A percentile compares a stretch with the other conserved stretches of the same genome.
phyloP scores from a whole-genome alignment of 495 filamentous ascomycete genomes.

The Aspergillus panamensis region DNA sequence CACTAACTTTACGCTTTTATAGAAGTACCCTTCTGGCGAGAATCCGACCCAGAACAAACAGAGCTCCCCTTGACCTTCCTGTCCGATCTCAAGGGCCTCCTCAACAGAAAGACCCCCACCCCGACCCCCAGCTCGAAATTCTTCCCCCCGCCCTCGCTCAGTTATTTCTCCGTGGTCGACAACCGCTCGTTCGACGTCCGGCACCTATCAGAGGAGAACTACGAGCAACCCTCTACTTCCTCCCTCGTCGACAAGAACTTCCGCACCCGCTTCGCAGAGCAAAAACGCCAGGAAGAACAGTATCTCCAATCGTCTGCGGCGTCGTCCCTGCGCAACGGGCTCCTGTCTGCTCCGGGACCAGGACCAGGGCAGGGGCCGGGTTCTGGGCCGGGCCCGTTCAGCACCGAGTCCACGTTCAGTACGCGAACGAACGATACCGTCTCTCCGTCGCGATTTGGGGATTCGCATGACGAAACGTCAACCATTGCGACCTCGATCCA shows the following conservation, averaged over 20 bases:
- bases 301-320: neutral
- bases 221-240: conserved; percentile 19
- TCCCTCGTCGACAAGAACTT: conserved; percentile 33
- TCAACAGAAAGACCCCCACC: conserved; percentile 8
- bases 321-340: neutral
- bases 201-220: conserved; percentile 20
- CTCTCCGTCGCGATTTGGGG: conserved; percentile 9
- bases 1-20: neutral
- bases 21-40: neutral
- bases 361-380: no score
- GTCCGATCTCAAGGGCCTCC: conserved; percentile 10
- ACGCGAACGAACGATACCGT: conserved; percentile 1
- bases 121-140: conserved; percentile 1
- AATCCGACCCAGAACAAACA: neutral
- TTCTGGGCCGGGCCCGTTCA: neutral
- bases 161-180: conserved; percentile 16
- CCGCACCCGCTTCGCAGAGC: conserved; percentile 29
- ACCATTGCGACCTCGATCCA: conserved; percentile 11
- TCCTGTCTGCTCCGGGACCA: neutral
- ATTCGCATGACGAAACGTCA: conserved; percentile 8
- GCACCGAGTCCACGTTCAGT: neutral
- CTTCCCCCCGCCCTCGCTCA: neutral
- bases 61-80: conserved; percentile 13
- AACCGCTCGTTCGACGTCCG: conserved; percentile 16
- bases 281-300: conserved; percentile 16